Evolutionary conservation across 2,329 filamentous ascomycete species (phyloP), one percentile per base, ranked within the genome.

Genomic region (Claviceps paspali): DNA sequence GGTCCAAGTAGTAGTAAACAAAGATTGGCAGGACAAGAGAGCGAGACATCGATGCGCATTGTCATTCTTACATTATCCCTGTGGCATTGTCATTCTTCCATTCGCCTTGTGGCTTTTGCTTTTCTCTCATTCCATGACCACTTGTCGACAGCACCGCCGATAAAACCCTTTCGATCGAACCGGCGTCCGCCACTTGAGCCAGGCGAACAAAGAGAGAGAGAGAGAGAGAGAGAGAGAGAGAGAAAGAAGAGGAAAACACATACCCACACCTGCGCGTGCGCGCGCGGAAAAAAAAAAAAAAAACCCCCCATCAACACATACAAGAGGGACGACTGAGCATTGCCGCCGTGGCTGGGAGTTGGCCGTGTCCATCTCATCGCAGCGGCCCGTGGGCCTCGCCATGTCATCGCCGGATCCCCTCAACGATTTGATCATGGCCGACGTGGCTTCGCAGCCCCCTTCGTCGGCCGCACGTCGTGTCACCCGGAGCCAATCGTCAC

Each of bases 341-440:
- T 11, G 14, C 11, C 19, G 4, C 21, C n/a, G 19, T 14, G 10
- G 22, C 14, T 15, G 27, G 35, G 39, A 51, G 49, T 36, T 12
- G 14, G 48, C 55, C 43, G 52, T 52, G 3, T 12, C 32, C 39
- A 50, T 51, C 44, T 54, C 12, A 29, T 36, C 33, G 22, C 38
- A 32, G 12, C 18, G 27, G 39, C n/a, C 32, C 12, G 23, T 34
- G 32, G 29, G 36, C 33, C 34, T 64, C 49, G 54, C 59, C 48
- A 62, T 64, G 54, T 68, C 64, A 38, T 69, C 66, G 45, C 67
- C 67, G 28, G 67, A 70, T 50, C 67, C 67, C 31, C 56, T 70
- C 40, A 66, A 63, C 51, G 58, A 61, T 34, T 44, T 47, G 35
- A 59, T 58, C 31, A 49, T 53, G n/a, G 48, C 55, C 14, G 41